Evolutionary conservation across 148 eudicot genomes (phyloP).

Genomic region (Limonium bicolor): DNA sequence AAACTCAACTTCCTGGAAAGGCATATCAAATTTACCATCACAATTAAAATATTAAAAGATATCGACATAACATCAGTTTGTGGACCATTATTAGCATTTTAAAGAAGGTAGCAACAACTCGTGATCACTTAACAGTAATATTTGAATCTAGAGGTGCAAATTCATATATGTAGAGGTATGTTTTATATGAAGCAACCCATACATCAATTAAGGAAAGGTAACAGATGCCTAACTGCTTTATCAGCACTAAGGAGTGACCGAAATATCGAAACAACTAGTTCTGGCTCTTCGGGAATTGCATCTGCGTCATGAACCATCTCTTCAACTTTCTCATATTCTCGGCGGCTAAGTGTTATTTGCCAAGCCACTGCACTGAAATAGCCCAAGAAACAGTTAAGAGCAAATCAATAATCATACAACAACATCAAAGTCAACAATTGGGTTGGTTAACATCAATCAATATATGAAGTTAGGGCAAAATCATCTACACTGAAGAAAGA

Average conservation of each 20-base stretch:
- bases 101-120: too few species aligned
- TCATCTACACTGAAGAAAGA: too few species aligned
- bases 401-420: neutral
- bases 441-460: neutral
- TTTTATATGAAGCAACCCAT: too few species aligned
- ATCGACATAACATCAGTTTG: too few species aligned
- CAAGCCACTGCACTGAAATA: conserved; percentile 80
- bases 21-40: too few species aligned
- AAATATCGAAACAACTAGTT: conserved; percentile 72
- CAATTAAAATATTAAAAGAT: neutral
- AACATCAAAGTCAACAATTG: neutral
- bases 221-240: conserved; percentile 45
- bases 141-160: too few species aligned
- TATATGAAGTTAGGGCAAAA: too few species aligned
- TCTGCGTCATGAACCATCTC: conserved; percentile 19
- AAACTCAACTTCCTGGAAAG: conserved; percentile 77
- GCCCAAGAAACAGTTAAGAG: neutral
- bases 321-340: conserved; percentile 21
- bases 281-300: conserved; percentile 25
- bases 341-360: conserved; percentile 67
- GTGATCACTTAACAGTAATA: too few species aligned
- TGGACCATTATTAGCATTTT: too few species aligned
- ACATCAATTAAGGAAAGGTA: too few species aligned
- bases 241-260: conserved; percentile 82
- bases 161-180: too few species aligned